Conservation (phyloP, 1,139 yeast genomes). For the Scheffersomyces parashehatae region DNA sequence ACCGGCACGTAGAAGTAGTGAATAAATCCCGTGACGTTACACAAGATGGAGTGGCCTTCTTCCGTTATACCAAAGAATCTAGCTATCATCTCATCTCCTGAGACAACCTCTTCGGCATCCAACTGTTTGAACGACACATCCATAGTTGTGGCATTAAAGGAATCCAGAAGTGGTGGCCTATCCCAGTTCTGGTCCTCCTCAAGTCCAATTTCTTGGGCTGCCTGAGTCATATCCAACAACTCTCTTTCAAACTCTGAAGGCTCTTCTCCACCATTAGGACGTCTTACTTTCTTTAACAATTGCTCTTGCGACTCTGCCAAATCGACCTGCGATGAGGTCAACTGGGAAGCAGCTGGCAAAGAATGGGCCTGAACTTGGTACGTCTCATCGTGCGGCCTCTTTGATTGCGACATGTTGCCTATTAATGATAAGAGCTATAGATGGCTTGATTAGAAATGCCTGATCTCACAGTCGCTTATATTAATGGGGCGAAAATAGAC, state of each 20-base stretch:
- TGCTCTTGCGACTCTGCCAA: slow-evolving; percentile 33
- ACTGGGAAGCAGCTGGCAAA: slow-evolving; percentile 46
- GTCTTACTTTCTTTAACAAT: slow-evolving; percentile 36
- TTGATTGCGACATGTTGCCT: slow-evolving; percentile 1
- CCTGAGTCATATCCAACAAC: slow-evolving; percentile 56
- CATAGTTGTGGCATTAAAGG: slow-evolving; percentile 45
- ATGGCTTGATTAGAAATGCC: too few species aligned
- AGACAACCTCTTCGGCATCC: slow-evolving; percentile 83
- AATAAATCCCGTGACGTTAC: slow-evolving; percentile 84
- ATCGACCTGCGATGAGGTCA: slow-evolving; percentile 18
- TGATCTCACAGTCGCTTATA: too few species aligned
- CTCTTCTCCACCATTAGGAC: slow-evolving; percentile 39
- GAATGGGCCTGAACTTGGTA: slow-evolving; percentile 38
- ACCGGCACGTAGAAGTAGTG: slow-evolving; percentile 94
- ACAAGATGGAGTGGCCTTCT: slow-evolving; percentile 83
- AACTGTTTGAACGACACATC: slow-evolving; percentile 85
- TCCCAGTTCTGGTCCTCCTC: slow-evolving; percentile 61
- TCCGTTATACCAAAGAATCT: slow-evolving; percentile 91
- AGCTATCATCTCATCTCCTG: slow-evolving; percentile 61
- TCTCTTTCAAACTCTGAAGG: slow-evolving; percentile 69
- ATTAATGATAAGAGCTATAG: too few species aligned
- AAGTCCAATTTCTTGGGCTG: slow-evolving; percentile 25
- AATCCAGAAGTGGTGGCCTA: slow-evolving; percentile 53
- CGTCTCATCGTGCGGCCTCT: slow-evolving; percentile 6
- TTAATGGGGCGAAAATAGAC: too few species aligned